phyloP scores from a whole-genome alignment of 2,329 filamentous ascomycete genomes.

The Alternaria infectoria region DNA sequence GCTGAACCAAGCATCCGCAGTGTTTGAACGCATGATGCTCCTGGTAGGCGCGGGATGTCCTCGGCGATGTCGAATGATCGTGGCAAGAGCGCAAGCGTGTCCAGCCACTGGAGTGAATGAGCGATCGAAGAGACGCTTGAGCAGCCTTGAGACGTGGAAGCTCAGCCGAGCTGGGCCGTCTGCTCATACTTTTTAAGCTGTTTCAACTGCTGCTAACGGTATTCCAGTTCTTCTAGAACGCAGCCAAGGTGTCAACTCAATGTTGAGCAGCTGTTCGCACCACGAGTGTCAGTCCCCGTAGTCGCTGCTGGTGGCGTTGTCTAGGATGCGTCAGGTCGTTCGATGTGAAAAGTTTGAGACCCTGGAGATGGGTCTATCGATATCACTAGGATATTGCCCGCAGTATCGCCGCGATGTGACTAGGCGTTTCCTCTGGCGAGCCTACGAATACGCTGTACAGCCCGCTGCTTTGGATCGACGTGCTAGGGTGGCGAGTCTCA shows the following conservation, averaged over 20 bases:
- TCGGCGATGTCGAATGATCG: neutral
- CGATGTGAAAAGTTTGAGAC: conserved; percentile 2
- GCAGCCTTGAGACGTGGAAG: neutral
- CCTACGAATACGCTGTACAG: neutral
- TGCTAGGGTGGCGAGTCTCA: neutral
- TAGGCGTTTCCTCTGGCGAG: conserved; percentile 1
- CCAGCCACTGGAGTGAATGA: neutral
- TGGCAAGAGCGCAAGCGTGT: conserved; percentile 3
- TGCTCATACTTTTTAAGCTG: neutral
- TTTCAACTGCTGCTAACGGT: neutral
- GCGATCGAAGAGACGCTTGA: neutral
- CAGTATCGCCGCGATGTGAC: neutral
- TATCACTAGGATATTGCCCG: neutral
- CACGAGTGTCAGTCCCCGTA: neutral
- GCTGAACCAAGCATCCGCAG: neutral
- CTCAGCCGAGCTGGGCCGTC: neutral
- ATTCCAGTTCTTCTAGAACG: neutral
- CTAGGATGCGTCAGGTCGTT: neutral
- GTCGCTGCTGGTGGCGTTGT: neutral
- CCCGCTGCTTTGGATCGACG: neutral
- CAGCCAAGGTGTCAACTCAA: neutral
- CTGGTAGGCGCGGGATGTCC: neutral
- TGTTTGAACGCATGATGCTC: conserved; percentile 1
- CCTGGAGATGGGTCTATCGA: neutral
- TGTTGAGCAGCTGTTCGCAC: neutral